Percentiles rank a stretch among this genome's conserved stretches.
phyloP scores from a whole-genome alignment of 2,329 filamentous ascomycete genomes.

The Colletotrichum sp. region DNA sequence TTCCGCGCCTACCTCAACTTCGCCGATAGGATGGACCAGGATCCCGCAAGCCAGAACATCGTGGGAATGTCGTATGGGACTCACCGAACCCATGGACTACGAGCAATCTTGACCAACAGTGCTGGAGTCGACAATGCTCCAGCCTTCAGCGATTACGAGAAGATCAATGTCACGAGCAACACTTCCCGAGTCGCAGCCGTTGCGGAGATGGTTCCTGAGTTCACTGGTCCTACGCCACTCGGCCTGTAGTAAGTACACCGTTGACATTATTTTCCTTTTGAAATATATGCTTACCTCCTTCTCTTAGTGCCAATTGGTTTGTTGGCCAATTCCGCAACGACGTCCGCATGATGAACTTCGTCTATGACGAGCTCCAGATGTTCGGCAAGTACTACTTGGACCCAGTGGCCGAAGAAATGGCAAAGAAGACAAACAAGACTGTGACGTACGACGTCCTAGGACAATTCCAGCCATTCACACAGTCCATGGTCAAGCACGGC shows the following conservation, averaged over 20 bases:
- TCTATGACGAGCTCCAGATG: conserved; percentile 32
- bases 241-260: conserved; percentile 25
- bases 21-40: conserved; percentile 28
- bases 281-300: background rate
- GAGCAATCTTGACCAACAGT: conserved; percentile 31
- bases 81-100: conserved; percentile 15
- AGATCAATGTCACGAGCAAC: conserved; percentile 25
- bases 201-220: conserved; percentile 32
- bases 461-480: conserved; percentile 33
- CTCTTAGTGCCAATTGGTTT: conserved; percentile 35
- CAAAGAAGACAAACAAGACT: conserved; percentile 20
- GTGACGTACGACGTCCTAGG: conserved; percentile 17
- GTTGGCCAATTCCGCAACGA: conserved; percentile 32
- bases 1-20: conserved; percentile 33
- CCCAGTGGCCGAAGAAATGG: conserved; percentile 29
- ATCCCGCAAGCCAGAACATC: conserved; percentile 33
- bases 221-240: conserved; percentile 35
- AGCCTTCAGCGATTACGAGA: conserved; percentile 27
- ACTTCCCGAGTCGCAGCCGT: conserved; percentile 27
- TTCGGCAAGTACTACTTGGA: conserved; percentile 25
- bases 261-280: background rate
- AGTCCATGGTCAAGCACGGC: conserved; percentile 29
- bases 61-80: conserved; percentile 26
- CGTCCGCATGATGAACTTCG: conserved; percentile 32
- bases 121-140: conserved; percentile 25